Conservation (phyloP, 345 rosid genomes). For the Aegle marmelos region DNA sequence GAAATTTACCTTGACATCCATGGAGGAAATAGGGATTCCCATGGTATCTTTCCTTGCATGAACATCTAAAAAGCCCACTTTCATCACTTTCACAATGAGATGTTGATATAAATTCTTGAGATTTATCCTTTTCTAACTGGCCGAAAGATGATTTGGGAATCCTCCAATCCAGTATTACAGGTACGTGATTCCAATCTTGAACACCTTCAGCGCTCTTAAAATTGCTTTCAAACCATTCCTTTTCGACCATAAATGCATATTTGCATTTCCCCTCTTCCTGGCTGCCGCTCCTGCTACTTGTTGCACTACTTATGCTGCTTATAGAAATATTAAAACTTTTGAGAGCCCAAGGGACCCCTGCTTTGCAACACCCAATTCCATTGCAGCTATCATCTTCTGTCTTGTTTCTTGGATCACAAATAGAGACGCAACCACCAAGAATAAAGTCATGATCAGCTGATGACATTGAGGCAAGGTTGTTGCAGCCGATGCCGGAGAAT, state of each 20-base stretch:
- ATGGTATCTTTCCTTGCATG: neutral
- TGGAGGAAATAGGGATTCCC: constrained; percentile 4
- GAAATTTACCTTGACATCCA: neutral
- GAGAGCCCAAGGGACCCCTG: neutral
- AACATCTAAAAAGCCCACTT: neutral
- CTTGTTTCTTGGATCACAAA: neutral
- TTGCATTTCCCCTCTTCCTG: neutral
- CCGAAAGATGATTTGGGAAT: neutral
- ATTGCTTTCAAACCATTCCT: neutral
- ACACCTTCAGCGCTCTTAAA: neutral
- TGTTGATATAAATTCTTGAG: neutral
- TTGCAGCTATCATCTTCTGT: neutral
- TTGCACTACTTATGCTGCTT: neutral
- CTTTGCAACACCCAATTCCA: neutral
- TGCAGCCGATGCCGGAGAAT: neutral
- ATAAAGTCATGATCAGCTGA: neutral
- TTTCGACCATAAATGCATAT: neutral
- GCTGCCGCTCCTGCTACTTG: neutral
- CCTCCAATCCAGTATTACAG: neutral
- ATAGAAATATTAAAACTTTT: neutral
- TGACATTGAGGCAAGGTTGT: neutral
- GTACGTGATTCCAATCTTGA: neutral
- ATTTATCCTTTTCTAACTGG: neutral
- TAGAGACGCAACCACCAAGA: neutral
- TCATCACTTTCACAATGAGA: neutral